phyloP scores from a whole-genome alignment of 768 basidiomycete species.

The Pleurotus sapidus region DNA sequence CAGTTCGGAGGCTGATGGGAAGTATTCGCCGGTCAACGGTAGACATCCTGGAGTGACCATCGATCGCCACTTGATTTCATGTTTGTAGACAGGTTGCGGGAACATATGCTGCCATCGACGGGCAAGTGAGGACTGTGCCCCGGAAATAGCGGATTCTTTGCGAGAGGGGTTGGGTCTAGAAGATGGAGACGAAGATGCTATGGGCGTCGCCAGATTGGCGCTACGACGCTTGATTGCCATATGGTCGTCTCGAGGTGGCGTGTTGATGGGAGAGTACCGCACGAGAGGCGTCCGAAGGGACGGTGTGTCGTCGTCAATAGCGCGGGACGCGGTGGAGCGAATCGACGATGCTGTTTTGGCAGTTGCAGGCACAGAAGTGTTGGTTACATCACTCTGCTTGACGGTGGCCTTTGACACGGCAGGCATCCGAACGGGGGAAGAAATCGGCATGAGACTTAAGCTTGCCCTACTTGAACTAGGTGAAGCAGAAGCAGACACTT shows the following conservation, averaged over 20 bases:
- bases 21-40: conserved; percentile 87
- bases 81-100: conserved; percentile 68
- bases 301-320: conserved; percentile 55
- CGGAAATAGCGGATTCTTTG: conserved; percentile 52
- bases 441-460: conserved; percentile 19
- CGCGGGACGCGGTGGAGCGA: conserved; percentile 47
- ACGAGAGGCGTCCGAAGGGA: conserved; percentile 45
- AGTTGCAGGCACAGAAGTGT: conserved; percentile 37
- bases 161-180: conserved; percentile 65
- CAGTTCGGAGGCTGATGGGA: conserved; percentile 74
- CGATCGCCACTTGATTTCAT: conserved; percentile 90
- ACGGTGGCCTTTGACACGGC: conserved; percentile 29
- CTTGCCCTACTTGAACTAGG: conserved; percentile 20
- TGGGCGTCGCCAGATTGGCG: conserved; percentile 32
- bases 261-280: conserved; percentile 62
- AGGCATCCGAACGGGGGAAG: conserved; percentile 33
- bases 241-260: conserved; percentile 71
- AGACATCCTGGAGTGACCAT: conserved; percentile 84
- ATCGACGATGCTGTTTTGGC: conserved; percentile 35
- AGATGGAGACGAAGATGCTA: conserved; percentile 48
- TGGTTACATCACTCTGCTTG: conserved; percentile 24
- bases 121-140: conserved; percentile 71
- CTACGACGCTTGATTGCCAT: conserved; percentile 55
- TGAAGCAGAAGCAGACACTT: conserved; percentile 49
- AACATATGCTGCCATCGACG: conserved; percentile 89